A percentile compares a stretch with the other conserved stretches of the same genome.
Evolutionary conservation across 1,139 yeast genomes (phyloP).

Genomic region (Suhomyces yuchorum): DNA sequence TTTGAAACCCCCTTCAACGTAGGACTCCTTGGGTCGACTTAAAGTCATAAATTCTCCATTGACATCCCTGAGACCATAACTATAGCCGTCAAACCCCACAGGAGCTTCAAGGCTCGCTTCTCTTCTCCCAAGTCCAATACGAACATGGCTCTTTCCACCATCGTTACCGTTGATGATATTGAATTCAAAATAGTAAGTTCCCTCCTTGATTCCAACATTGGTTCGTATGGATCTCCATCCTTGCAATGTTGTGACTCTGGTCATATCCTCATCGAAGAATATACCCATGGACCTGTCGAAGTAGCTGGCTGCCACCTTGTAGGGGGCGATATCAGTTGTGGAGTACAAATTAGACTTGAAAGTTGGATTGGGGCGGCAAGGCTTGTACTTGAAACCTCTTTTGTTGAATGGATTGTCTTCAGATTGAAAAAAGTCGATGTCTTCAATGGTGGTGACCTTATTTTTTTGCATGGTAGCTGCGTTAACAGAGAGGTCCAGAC

Average conservation of each 20-base stretch:
- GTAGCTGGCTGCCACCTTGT: constrained; percentile 58
- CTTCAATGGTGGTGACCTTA: constrained; percentile 17
- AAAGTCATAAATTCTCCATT: constrained; percentile 79
- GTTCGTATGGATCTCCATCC: constrained; percentile 87
- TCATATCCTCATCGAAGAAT: constrained; percentile 44
- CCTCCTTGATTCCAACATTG: constrained; percentile 77
- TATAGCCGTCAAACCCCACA: constrained; percentile 92
- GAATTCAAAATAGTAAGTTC: constrained; percentile 79
- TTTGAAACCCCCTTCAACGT: constrained; percentile 48
- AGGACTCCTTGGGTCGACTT: constrained; percentile 63
- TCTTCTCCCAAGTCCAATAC: constrained; percentile 79
- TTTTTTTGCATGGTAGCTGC: constrained; percentile 5
- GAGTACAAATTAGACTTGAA: constrained; percentile 66
- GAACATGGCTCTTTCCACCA: constrained; percentile 55
- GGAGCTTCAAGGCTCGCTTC: constrained; percentile 95
- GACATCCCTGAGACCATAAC: constrained; percentile 85
- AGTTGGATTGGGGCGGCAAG: constrained; percentile 72
- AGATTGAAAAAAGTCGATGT: constrained; percentile 42
- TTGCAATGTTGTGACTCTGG: constrained; percentile 52
- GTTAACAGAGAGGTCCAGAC: constrained; percentile 29
- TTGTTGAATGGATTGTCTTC: constrained; percentile 83
- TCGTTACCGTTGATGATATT: constrained; percentile 51
- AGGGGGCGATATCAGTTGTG: constrained; percentile 76
- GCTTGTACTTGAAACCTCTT: constrained; percentile 78
- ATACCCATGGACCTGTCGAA: constrained; percentile 75